Evolutionary conservation across 495 filamentous ascomycete genomes (phyloP), one percentile per base, ranked within the genome.

Genomic region (Lindgomyces ingoldianus): DNA sequence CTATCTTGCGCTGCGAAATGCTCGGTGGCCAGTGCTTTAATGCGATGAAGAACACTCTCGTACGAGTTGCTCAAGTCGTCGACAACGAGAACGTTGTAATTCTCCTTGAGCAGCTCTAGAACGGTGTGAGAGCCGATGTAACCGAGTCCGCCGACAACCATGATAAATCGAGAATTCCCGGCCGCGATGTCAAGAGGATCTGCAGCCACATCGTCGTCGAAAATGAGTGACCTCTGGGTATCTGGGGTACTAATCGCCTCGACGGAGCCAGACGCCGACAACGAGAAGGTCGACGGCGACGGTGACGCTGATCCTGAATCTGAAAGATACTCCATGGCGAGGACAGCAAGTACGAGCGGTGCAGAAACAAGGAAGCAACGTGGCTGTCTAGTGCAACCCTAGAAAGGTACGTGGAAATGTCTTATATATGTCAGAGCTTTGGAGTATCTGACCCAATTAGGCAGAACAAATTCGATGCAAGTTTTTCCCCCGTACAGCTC

Each of bases 91-190:
- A 88, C 84, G 72, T 87, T 86, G 73, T 85, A 82, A 19, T 80
- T 79, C 19, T 79, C 81, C 57, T 87, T 83, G 48, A 88, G 77
- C 33, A 88, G 74, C 69, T 88, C 85, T 41, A 87, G 72, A 47
- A 80, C 79, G 4, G 85, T 87, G 74, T 87, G 85, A 50, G 81
- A 85, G 58, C 85, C 85, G 66, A 88, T 87, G 68, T 87, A 88
- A 3, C 85, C 85, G 19, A 86, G 76, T 9, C 85, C 85, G n/a
- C 85, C 85, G 45, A 85, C 84, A 50, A 87, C 84, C 19, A 87
- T 78, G 57, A 86, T 82, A 72, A 73, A 68, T 9, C 39, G 56
- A 18, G 66, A 36, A 29, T 57, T 60, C 8, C 29, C 41, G 16
- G 33, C 57, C 9, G 59, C 60, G 24, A 69, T 68, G 47, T 73